Percentiles rank a stretch among this genome's conserved stretches.
Conservation (phyloP, 1,139 yeast species). For the Yamadazyma triangularis region DNA sequence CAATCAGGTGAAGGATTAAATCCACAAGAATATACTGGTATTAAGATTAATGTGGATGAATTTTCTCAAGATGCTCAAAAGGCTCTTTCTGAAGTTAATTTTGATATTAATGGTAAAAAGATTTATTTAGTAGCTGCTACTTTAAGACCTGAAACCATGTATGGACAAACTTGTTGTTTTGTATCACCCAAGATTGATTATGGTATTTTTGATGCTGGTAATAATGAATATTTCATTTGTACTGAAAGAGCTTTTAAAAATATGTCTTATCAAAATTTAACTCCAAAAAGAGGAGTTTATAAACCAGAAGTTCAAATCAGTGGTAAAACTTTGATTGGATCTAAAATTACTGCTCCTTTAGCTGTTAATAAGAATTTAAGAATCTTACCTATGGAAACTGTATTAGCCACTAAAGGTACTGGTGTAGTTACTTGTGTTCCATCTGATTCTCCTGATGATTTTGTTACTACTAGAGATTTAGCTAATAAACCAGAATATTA, state of each 20-base stretch:
- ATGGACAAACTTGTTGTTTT: constrained; percentile 97
- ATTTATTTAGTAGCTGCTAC: constrained; percentile 92
- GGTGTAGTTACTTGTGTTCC: constrained; percentile 99
- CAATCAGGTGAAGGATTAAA: constrained; percentile 94
- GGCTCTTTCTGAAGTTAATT: constrained; percentile 42
- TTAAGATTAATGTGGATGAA: constrained; percentile 73
- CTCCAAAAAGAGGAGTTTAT: constrained; percentile 83
- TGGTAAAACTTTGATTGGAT: constrained; percentile 79
- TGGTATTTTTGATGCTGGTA: constrained; percentile 88
- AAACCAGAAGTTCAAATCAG: constrained; percentile 53
- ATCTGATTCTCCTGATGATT: constrained; percentile 97
- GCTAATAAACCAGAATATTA: constrained; percentile 89
- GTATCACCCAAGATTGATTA: constrained; percentile 92
- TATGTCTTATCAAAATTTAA: constrained; percentile 91
- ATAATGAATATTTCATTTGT: constrained; percentile 70
- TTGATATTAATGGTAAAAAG: constrained; percentile 51
- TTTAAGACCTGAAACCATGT: constrained; percentile 98
- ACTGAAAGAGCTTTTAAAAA: constrained; percentile 98
- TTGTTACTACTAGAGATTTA: constrained; percentile 77
- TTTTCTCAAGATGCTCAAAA: constrained; percentile 54
- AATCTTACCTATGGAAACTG: constrained; percentile 96
- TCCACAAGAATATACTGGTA: constrained; percentile 94
- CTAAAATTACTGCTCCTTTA: constrained; percentile 82
- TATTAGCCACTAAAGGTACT: constrained; percentile 92
- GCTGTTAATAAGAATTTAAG: constrained; percentile 68